Evolutionary conservation across 768 basidiomycete genomes (phyloP).

Genomic region (Pleurotus djamor): DNA sequence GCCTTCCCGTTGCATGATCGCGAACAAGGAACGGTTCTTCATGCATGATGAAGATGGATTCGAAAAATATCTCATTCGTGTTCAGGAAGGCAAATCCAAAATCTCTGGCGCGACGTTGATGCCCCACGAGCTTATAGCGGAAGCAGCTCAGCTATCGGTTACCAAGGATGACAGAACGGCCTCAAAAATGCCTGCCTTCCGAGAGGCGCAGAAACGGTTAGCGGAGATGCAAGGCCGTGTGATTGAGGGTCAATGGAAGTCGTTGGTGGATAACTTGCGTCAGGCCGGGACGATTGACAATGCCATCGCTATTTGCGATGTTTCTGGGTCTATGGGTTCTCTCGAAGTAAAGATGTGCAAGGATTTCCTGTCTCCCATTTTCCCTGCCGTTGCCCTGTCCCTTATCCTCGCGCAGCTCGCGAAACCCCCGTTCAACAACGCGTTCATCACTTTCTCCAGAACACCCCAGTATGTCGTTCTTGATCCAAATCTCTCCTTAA

Average conservation of each 20-base stretch:
- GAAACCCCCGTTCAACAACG: conserved; percentile 59
- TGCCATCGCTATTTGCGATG: conserved; percentile 68
- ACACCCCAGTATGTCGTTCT: conserved; percentile 49
- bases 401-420: conserved; percentile 63
- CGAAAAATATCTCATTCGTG: conserved; percentile 50
- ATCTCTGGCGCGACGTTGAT: conserved; percentile 72
- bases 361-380: conserved; percentile 40
- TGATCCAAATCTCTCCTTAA: conserved; percentile 37
- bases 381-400: conserved; percentile 63
- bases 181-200: conserved; percentile 18
- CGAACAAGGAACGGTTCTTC: conserved; percentile 52
- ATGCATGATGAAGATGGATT: conserved; percentile 60
- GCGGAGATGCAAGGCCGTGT: conserved; percentile 40
- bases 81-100: conserved; percentile 49
- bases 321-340: conserved; percentile 70
- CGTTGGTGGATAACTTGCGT: conserved; percentile 50
- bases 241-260: conserved; percentile 65
- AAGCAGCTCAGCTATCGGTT: conserved; percentile 22
- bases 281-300: conserved; percentile 58
- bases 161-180: neutral
- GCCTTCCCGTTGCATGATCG: conserved; percentile 59
- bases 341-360: conserved; percentile 8
- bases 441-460: conserved; percentile 68
- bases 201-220: conserved; percentile 24
- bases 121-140: conserved; percentile 56